phyloP scores from a whole-genome alignment of 345 rosid species.

The Ceriops tagal region DNA sequence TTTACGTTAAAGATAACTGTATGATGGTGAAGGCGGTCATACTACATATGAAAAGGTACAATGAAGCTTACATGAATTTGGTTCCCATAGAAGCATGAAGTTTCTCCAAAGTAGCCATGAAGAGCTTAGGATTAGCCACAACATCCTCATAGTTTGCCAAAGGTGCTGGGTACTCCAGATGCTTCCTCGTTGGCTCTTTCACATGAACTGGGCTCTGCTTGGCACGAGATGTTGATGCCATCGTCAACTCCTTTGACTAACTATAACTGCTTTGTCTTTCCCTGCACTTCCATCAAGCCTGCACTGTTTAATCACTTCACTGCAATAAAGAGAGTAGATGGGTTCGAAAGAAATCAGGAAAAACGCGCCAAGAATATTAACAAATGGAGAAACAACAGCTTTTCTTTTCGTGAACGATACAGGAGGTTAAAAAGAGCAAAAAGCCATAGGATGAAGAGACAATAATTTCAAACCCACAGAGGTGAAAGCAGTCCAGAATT shows the following conservation, averaged over 20 bases:
- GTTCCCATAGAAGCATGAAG: conserved; percentile 79
- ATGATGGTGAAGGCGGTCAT: neutral
- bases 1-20: neutral
- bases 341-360: neutral
- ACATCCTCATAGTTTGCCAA: conserved; percentile 70
- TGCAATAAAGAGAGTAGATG: neutral
- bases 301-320: neutral
- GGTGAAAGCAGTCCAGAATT: conserved; percentile 3
- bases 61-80: conserved; percentile 71
- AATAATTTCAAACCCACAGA: conserved; percentile 13
- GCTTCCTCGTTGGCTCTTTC: conserved; percentile 40
- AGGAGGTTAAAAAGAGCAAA: conserved; percentile 5
- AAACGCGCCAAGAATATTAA: too few relatives aligned
- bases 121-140: conserved; percentile 50
- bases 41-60: neutral
- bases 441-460: conserved; percentile 15
- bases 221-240: conserved; percentile 83
- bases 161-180: conserved; percentile 51
- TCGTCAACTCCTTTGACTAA: conserved; percentile 35
- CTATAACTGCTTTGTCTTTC: conserved; percentile 14
- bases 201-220: conserved; percentile 51
- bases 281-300: conserved; percentile 23
- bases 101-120: conserved; percentile 67
- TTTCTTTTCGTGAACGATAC: conserved; percentile 5
- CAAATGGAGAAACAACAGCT: too few relatives aligned